phyloP scores from a whole-genome alignment of 192 early-diverging fungal genomes.

The Coemansia sp. region DNA sequence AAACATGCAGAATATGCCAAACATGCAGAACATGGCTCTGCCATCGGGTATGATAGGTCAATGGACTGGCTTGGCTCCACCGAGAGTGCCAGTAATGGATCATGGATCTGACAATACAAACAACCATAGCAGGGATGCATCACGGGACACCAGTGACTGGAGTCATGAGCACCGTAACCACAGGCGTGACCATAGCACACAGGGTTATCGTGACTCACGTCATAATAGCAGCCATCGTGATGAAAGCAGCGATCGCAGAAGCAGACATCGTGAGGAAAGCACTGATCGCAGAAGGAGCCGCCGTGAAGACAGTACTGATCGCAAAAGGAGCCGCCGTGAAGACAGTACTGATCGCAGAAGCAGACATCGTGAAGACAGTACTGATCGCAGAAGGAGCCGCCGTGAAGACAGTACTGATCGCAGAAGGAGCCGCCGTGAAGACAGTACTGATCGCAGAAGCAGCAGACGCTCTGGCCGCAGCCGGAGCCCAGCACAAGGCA shows the following conservation, averaged over 20 bases:
- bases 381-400: neutral
- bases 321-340: neutral
- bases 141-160: too few relatives aligned
- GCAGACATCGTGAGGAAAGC: neutral
- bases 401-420: neutral
- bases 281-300: neutral
- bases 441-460: neutral
- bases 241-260: neutral
- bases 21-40: slow-evolving; percentile 21
- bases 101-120: neutral
- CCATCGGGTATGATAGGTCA: slow-evolving; percentile 11
- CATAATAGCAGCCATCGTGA: neutral
- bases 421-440: slow-evolving; percentile 6
- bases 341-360: neutral
- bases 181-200: neutral
- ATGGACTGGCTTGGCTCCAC: slow-evolving; percentile 6
- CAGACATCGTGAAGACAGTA: neutral
- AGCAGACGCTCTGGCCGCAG: slow-evolving; percentile 13
- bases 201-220: neutral
- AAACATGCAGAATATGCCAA: slow-evolving; percentile 30
- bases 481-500: slow-evolving; percentile 29
- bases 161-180: neutral
- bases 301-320: neutral
- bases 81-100: neutral
- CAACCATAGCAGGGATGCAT: neutral